Evolutionary conservation across 2,329 filamentous ascomycete species (phyloP).

Genomic region (Endothia cerciana): DNA sequence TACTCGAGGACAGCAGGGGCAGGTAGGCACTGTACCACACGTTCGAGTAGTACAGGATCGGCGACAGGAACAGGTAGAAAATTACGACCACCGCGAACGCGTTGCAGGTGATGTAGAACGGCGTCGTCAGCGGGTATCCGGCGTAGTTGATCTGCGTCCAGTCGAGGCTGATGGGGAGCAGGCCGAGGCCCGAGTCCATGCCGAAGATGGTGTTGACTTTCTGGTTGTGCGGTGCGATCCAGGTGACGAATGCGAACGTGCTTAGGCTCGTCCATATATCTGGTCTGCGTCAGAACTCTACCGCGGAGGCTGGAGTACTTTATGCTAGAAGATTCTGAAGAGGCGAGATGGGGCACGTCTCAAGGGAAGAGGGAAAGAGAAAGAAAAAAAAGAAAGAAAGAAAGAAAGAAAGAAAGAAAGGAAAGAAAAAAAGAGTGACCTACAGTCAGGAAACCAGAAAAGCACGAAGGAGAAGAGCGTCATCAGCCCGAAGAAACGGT

Average conservation of each 20-base stretch:
- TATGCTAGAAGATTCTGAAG: no score
- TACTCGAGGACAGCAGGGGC: slow-evolving; percentile 37
- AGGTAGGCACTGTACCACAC: slow-evolving; percentile 40
- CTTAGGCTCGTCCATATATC: slow-evolving; percentile 32
- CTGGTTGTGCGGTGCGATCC: slow-evolving; percentile 32
- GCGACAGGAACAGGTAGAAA: slow-evolving; percentile 39
- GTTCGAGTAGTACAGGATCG: slow-evolving; percentile 39
- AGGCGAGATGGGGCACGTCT: no score
- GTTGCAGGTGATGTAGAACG: slow-evolving; percentile 39
- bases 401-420: no score
- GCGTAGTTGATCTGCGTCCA: slow-evolving; percentile 41
- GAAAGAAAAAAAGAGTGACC: not conserved
- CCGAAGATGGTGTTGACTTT: slow-evolving; percentile 33
- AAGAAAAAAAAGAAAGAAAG: no score
- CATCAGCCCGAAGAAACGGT: slow-evolving; percentile 41
- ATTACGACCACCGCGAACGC: slow-evolving; percentile 37
- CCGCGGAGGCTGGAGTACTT: not conserved
- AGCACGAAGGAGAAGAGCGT: slow-evolving; percentile 36
- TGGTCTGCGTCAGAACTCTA: not conserved
- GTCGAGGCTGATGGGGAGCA: slow-evolving; percentile 39
- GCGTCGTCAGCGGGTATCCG: slow-evolving; percentile 36
- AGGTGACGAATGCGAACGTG: slow-evolving; percentile 34
- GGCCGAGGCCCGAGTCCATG: slow-evolving; percentile 31
- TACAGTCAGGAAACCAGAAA: slow-evolving; percentile 33
- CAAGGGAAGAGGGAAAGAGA: no score